Conservation (phyloP, 306 rosid species). For the Cyclanthera cordifolia region DNA sequence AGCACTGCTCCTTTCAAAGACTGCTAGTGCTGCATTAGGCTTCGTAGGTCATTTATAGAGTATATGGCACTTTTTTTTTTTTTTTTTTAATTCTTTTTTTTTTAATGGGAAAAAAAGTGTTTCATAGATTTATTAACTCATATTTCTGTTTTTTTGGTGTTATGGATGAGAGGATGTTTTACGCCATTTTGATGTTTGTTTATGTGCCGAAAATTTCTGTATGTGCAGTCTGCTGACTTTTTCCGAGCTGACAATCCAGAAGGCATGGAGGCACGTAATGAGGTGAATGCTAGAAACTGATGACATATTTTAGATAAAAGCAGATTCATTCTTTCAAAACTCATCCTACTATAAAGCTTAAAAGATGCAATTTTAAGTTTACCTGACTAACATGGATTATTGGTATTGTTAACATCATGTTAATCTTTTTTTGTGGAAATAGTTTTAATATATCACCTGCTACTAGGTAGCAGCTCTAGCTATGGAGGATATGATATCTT, state of each 20-base stretch:
- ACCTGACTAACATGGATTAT: slow-evolving; percentile 17
- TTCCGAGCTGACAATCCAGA: slow-evolving; percentile 95
- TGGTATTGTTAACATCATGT: too few relatives aligned
- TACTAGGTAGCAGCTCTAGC: slow-evolving; percentile 99
- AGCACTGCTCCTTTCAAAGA: not conserved
- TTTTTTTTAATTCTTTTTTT: too few relatives aligned
- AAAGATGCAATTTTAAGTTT: slow-evolving; percentile 1
- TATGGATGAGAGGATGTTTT: not conserved
- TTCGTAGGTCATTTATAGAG: not conserved
- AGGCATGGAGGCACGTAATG: slow-evolving; percentile 94
- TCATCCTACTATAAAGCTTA: not conserved
- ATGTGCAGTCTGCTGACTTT: slow-evolving; percentile 87
- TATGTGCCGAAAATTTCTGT: slow-evolving; percentile 16
- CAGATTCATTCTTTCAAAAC: not conserved
- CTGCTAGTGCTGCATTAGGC: not conserved
- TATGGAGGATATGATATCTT: slow-evolving; percentile 93
- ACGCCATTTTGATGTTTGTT: slow-evolving; percentile 14
- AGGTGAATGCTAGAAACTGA: slow-evolving; percentile 42
- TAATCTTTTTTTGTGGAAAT: too few relatives aligned
- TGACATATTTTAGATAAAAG: slow-evolving; percentile 13
- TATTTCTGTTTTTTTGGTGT: not conserved
- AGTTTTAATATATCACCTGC: slow-evolving; percentile 94
- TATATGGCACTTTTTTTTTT: not conserved
- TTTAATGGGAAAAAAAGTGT: not conserved
- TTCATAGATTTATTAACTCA: not conserved